Evolutionary conservation across 768 basidiomycete genomes (phyloP), one percentile per base, ranked within the genome.

Genomic region (Scleroderma citrinum): DNA sequence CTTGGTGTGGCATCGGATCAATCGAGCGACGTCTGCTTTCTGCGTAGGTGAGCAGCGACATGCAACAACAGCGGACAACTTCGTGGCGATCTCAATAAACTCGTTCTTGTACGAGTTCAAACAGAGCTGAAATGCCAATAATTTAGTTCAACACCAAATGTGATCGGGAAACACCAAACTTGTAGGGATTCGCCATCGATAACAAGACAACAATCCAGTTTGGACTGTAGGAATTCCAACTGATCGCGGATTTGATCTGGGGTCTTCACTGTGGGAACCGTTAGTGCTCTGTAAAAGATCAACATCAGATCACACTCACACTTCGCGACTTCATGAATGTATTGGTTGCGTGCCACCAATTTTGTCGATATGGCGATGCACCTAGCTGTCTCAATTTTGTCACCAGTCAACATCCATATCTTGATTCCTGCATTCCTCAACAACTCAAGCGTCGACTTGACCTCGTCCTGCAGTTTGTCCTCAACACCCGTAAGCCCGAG

Each of bases 361-460:
- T 98, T 98, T 7, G 91, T 96, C 32, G 93, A 96, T 54, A 98
- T 92, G 5, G 95, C 94, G 61, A 99, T 99, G 67, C 93, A 95
- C 32, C 94, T 85, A 5, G 96, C 96, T 3, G 96, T 99, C 73
- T 99, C 96, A 44, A 98, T 92, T 73, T 98, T 99, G 69, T 99
- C 96, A 1, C 96, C 95, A 0, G 96, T 99, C 59, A 98, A 74
- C 96, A 98, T 98, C 96, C 96, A 99, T 50, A 99, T 98, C 76
- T 90, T 96, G 69, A 99, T 83, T 4, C 95, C 95, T 0, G 95
- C 96, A 64, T 98, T 98, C 56, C 94, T 73, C 54, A 99, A 66
- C 46, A 98, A 62, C 69, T 98, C 96, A 50, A 99, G 70, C 2
- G 96, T 96, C 39, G 85, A 81, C 65, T 89, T 93, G 59, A 99